Evolutionary conservation across 1,284 basidiomycete genomes (phyloP), one percentile per base, ranked within the genome.

Genomic region (Erythrobasidium hasegawianum): DNA sequence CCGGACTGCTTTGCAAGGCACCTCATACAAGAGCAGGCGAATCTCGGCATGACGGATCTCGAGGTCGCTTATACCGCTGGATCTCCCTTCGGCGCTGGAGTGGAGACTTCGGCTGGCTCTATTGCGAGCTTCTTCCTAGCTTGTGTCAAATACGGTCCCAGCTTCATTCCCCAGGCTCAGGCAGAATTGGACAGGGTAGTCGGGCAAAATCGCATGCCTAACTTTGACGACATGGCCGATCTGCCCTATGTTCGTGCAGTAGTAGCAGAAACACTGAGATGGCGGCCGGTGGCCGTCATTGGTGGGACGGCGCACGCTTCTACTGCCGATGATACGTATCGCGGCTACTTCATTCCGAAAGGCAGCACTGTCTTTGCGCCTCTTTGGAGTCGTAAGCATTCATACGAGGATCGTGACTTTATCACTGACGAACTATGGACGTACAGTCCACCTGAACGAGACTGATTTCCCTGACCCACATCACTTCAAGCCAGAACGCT

Each of bases 81-180:
- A 4, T 79, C 79, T 43, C 80, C 81, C 0, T 81, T 81, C 69
- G 81, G 80, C n/a, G 80, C 80, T 16, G 81, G 81, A 0, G 81
- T 81, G 22, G 81, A 83, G 67, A 83, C 81, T 9, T 70, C 70
- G 1, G 60, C 61, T 11, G 70, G 70, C 9, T 68, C 70, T 1
- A 54, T 71, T 24, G 49, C 66, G 14, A 47, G 41, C 16, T 71
- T 71, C 61, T 41, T 70, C 45, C 59, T 71, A 1, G 70, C 70
- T 0, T 69, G 68, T 49, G 70, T 64, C n/a, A 54, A 69, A 26
- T 65, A 59, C 20, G 70, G 70, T 11, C 57, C 14, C n/a, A 61
- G 59, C n/a, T 61, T 61, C 3, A 80, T 83, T 65, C 81, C 69
- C 73, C 69, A 69, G 18, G 69, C 71, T 14, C 68, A 70, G 29